Evolutionary conservation across 1,284 basidiomycete genomes (phyloP), one percentile per base, ranked within the genome.

Genomic region (Ceratobasidium sp.): DNA sequence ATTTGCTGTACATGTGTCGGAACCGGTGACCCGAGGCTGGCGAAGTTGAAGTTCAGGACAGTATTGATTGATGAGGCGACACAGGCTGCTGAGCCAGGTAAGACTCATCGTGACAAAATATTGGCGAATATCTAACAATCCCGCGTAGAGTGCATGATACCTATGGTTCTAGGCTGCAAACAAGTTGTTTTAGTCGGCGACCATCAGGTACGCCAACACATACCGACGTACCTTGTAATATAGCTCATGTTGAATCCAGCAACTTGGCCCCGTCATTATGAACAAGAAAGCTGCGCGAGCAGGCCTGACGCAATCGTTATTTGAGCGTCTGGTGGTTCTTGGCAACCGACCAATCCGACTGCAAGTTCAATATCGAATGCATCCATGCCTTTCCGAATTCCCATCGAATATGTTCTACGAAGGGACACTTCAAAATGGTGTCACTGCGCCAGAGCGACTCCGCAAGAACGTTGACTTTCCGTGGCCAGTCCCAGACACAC

Each of bases 401-500:
- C 97, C 97, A 0, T 97, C 95, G 74, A 99, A 99, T 83, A 98
- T 99, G 97, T 99, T 99, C 84, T 99, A 99, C 83, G 97, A 99
- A 81, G 97, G 97, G 23, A 97, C 96, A 0, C 83, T 99, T 55
- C 97, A 99, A 83, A 99, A 99, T 80, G 97, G 97, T 82, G 97
- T 99, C 73, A 99, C 97, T 9, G 97, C 97, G 10, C 97, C 97
- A 1, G 97, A 99, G 80, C 89, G 97, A 55, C 83, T 99, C 76
- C 88, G 96, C 81, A 97, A 96, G 85, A 95, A 98, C 77, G 94
- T 99, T 62, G 97, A 99, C 81, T 99, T 99, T 83, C 97, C 97
- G 0, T 99, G 97, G 97, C 97, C 97, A 3, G 89, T 94, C 39
- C 92, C 93, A n/a, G 94, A 96, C 77, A 96, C 94, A 5, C 97